These are phyloP conservation scores for Arthrobotrys musiformis DNA, from an alignment of 2,329 filamentous ascomycete genomes.

Conservation along the genomic window DNA sequence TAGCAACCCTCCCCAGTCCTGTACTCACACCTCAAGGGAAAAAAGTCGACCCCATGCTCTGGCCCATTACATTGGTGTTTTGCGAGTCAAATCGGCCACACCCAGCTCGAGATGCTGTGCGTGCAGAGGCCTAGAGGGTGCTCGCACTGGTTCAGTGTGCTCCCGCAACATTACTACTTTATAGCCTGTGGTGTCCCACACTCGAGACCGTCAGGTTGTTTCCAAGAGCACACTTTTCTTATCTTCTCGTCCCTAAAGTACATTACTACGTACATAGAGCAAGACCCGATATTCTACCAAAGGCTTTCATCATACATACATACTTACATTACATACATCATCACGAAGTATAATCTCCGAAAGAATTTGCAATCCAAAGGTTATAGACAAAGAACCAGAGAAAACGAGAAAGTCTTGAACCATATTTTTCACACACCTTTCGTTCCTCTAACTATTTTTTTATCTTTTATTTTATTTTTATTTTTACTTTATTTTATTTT, in stretches of 20 bases:
- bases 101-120: constrained; percentile 42
- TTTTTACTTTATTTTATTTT: too few species aligned
- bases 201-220: constrained; percentile 38
- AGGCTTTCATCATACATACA: constrained; percentile 36
- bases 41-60: constrained; percentile 44
- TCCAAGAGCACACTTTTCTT: constrained; percentile 44
- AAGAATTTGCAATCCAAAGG: constrained; percentile 12
- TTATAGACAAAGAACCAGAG: not conserved
- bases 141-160: constrained; percentile 33
- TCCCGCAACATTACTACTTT: constrained; percentile 47
- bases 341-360: constrained; percentile 46
- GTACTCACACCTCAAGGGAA: constrained; percentile 48
- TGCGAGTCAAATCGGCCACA: constrained; percentile 37
- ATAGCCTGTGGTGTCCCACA: constrained; percentile 52
- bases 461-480: too few species aligned
- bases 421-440: not conserved
- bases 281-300: constrained; percentile 21
- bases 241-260: constrained; percentile 44
- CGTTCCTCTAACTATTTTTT: constrained; percentile 6
- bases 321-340: too few species aligned
- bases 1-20: constrained; percentile 50
- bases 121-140: constrained; percentile 9
- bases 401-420: constrained; percentile 14
- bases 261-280: constrained; percentile 18
- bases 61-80: constrained; percentile 50